These are phyloP conservation scores for Lavandula angustifolia DNA, from an alignment of 257 asterid species.

Conservation along the genomic window DNA sequence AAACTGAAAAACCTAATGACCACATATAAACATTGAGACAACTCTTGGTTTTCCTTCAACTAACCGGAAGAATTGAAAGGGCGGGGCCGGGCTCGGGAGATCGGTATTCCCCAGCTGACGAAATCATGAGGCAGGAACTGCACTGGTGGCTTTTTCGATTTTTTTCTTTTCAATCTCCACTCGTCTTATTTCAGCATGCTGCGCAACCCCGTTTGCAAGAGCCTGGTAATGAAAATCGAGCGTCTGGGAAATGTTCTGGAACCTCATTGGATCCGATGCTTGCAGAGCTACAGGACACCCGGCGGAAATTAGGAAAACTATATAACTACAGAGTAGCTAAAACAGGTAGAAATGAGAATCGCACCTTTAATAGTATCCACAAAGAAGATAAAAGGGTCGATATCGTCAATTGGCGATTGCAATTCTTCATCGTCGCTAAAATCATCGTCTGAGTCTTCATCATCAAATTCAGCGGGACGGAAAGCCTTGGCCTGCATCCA, in stretches of 20 bases:
- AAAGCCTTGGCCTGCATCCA: slow-evolving; percentile 79
- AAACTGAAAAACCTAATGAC: slow-evolving; percentile 32
- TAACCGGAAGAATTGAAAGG: slow-evolving; percentile 41
- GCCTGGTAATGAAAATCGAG: slow-evolving; percentile 89
- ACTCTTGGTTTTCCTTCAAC: slow-evolving; percentile 37
- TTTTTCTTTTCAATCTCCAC: slow-evolving; percentile 79
- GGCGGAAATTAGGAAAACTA: neutral
- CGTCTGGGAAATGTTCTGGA: slow-evolving; percentile 79
- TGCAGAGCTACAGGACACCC: slow-evolving; percentile 61
- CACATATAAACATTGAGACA: slow-evolving; percentile 28
- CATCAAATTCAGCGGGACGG: slow-evolving; percentile 64
- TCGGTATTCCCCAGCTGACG: slow-evolving; percentile 7
- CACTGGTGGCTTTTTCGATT: slow-evolving; percentile 62
- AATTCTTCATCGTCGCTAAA: slow-evolving; percentile 95
- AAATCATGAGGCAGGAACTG: slow-evolving; percentile 54
- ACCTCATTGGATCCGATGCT: slow-evolving; percentile 81
- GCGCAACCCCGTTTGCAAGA: slow-evolving; percentile 88
- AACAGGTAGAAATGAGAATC: neutral
- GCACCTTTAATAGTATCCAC: slow-evolving; percentile 87
- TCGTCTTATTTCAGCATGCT: slow-evolving; percentile 87
- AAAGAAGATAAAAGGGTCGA: slow-evolving; percentile 90
- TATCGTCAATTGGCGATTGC: slow-evolving; percentile 96
- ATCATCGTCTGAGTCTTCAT: slow-evolving; percentile 79
- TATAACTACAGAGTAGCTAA: neutral
- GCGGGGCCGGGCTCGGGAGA: slow-evolving; percentile 27